Base-by-base conservation (phyloP, 2,329 filamentous ascomycete species). In the Trichoderma sp. region DNA sequence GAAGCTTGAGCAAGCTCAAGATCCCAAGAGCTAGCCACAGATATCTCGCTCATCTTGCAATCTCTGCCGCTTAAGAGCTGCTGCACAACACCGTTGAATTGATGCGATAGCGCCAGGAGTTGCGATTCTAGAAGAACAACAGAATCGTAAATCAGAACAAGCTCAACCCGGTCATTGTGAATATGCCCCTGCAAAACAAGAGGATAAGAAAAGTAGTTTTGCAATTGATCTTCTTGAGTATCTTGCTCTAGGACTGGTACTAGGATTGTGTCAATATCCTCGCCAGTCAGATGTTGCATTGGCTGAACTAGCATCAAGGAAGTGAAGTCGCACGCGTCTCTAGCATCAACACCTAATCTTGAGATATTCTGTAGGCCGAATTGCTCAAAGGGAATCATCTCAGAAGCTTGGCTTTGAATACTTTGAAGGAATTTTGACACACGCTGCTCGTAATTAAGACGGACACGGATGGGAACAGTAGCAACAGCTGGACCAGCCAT, bases 401-500 rank as follows among this genome's bases (percentile, higher is more conserved):
- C 54, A 17, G 71, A 68, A 1, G 72, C 71, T 12, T 72, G 67
- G 13, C 61, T 67, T 27, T 71, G 71, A 15, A 73, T 53, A 22
- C 45, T 35, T n/a, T 64, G 64, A 13, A 73, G 68, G n/a, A 69
- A 72, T 9, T 60, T 35, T 1, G 56, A 61, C 17, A 69, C 68
- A 4, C 60, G 50, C 54, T 71, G 68, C 19, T 67, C 22, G 12
- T 57, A 37, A 6, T 71, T 29, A 6, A 72, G 54, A 8, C 66
- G 68, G 42, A 71, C 60, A 17, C 71, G 67, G 6, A 71, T 53
- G 4, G 71, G 71, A 29, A 72, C 68, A 1, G 70, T 72, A 13
- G 68, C 66, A 10, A 72, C 68, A 7, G 69, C 57, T 17, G 71
- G 70, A 9, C 70, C 71, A 8, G 64, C 54, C 29, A 73, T 72